Conservation (phyloP, 2,329 filamentous ascomycete species). For the Pestalotiopsis sp. region DNA sequence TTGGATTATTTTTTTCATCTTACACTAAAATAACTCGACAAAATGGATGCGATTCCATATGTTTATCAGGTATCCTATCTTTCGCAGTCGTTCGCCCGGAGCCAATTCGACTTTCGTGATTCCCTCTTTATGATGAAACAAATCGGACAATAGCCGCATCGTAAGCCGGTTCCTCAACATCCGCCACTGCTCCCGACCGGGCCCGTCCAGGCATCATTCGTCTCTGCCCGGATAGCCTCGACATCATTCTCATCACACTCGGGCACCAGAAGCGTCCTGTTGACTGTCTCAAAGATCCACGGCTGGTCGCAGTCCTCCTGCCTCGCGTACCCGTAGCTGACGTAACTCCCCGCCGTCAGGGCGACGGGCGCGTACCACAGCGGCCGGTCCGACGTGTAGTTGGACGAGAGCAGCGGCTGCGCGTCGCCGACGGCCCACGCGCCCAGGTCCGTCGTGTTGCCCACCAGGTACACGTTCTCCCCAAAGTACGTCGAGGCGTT, state of each 20-base stretch:
- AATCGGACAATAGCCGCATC: not conserved
- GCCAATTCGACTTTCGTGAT: too few relatives aligned
- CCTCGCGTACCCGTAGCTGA: slow-evolving; percentile 49
- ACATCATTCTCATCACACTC: slow-evolving; percentile 31
- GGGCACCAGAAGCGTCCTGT: slow-evolving; percentile 43
- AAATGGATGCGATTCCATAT: too few relatives aligned
- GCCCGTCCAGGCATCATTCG: slow-evolving; percentile 43
- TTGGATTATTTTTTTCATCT: too few relatives aligned
- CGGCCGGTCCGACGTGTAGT: slow-evolving; percentile 45
- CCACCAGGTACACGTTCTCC: slow-evolving; percentile 49
- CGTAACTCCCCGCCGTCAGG: slow-evolving; percentile 40
- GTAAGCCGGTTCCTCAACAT: slow-evolving; percentile 15
- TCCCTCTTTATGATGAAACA: too few relatives aligned
- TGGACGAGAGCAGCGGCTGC: slow-evolving; percentile 39
- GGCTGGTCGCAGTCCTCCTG: slow-evolving; percentile 44
- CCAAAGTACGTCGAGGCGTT: slow-evolving; percentile 49
- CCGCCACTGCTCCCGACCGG: slow-evolving; percentile 28
- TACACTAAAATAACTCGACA: too few relatives aligned
- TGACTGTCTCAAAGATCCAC: slow-evolving; percentile 46
- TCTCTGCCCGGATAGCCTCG: slow-evolving; percentile 25
- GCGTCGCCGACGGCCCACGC: slow-evolving; percentile 42
- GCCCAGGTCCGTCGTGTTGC: slow-evolving; percentile 44
- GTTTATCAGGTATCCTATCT: too few relatives aligned
- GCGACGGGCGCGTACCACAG: slow-evolving; percentile 46
- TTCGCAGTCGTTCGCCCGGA: too few relatives aligned